Evolutionary conservation across 2,329 filamentous ascomycete species (phyloP).

Genomic region (Ascochyta viciae-villosae): DNA sequence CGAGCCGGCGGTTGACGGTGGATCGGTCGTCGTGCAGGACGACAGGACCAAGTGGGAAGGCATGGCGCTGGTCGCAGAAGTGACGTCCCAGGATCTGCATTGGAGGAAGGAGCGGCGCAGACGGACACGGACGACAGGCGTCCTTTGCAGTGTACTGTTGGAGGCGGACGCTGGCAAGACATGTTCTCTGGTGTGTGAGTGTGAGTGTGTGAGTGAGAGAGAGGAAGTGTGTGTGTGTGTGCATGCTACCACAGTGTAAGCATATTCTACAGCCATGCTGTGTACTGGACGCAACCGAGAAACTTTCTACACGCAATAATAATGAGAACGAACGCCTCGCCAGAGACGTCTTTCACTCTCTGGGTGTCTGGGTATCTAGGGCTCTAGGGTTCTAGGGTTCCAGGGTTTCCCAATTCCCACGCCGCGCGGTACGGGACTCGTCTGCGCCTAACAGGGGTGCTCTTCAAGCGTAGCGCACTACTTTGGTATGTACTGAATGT

Average conservation of each 20-base stretch:
- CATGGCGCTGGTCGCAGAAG: slow-evolving; percentile 1
- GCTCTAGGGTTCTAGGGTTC: slow-evolving; percentile 12
- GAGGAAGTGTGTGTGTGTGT: no score
- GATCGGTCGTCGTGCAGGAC: slow-evolving; percentile 17
- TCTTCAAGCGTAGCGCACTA: background rate
- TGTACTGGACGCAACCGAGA: slow-evolving; percentile 4
- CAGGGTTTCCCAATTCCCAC: background rate
- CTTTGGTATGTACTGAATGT: no score
- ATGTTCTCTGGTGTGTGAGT: no score
- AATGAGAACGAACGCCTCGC: slow-evolving; percentile 3
- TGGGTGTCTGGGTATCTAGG: no score
- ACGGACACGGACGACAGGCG: background rate
- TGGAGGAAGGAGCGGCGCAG: slow-evolving; percentile 6
- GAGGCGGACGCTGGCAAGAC: no score
- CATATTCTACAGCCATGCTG: no score
- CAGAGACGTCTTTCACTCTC: background rate
- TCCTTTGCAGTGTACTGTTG: background rate
- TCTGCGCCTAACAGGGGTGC: slow-evolving; percentile 12
- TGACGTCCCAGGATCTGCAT: slow-evolving; percentile 17
- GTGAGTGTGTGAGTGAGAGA: no score
- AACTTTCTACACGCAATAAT: slow-evolving; percentile 11
- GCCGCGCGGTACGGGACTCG: slow-evolving; percentile 14
- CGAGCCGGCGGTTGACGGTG: slow-evolving; percentile 13
- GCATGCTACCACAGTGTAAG: no score
- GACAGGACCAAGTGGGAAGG: slow-evolving; percentile 13